Evolutionary conservation across 768 basidiomycete genomes (phyloP).

Genomic region (Auriculariales sp.): DNA sequence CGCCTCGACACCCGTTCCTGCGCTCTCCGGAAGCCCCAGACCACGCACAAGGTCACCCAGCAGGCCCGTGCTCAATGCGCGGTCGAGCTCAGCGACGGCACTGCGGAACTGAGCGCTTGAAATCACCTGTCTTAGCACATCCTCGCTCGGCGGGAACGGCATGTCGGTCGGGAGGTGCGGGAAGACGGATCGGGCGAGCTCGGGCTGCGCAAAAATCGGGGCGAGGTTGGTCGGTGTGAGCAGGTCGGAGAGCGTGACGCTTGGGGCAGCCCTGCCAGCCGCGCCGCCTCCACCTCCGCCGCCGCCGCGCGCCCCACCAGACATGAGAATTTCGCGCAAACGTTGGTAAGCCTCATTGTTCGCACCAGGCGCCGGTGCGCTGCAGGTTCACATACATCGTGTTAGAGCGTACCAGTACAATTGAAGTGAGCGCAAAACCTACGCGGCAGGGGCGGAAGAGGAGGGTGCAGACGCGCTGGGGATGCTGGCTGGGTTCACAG

Average conservation of each 20-base stretch:
- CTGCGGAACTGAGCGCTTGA: conserved; percentile 73
- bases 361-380: too few relatives aligned
- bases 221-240: conserved; percentile 58
- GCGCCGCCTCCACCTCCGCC: conserved; percentile 20
- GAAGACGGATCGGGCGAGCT: conserved; percentile 13
- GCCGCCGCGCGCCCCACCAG: conserved; percentile 10
- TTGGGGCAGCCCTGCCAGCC: conserved; percentile 24
- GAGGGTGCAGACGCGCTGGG: conserved; percentile 20
- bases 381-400: too few relatives aligned
- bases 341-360: too few relatives aligned
- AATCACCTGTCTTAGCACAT: conserved; percentile 60
- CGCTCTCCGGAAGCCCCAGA: conserved; percentile 74
- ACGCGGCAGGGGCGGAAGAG: too few relatives aligned
- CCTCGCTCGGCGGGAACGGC: conserved; percentile 48
- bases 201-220: conserved; percentile 40
- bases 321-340: neutral
- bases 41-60: conserved; percentile 60
- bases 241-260: conserved; percentile 53
- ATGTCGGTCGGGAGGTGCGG: conserved; percentile 75
- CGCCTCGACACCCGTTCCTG: conserved; percentile 60
- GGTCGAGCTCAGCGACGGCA: conserved; percentile 68
- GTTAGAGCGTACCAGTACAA: too few relatives aligned
- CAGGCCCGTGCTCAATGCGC: conserved; percentile 70
- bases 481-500: conserved; percentile 22
- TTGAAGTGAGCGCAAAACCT: too few relatives aligned